Evolutionary conservation across 805 yeast species (phyloP).

Genomic region (Lipomyces yamanashiensis): DNA sequence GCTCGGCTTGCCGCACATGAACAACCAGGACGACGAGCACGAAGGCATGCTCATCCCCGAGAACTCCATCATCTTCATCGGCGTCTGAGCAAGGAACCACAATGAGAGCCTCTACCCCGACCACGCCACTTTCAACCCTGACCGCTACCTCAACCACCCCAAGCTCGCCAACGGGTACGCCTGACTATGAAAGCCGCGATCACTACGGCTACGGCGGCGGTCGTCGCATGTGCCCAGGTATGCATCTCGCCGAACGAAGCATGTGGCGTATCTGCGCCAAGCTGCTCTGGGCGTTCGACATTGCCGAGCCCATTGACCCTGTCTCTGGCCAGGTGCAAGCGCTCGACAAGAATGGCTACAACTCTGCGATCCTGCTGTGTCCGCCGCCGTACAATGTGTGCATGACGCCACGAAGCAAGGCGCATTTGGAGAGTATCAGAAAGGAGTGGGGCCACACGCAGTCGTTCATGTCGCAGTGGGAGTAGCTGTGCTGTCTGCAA

Average conservation of each 20-base stretch:
- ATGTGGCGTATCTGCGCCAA: background rate
- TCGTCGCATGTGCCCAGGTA: background rate
- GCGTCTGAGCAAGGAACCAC: background rate
- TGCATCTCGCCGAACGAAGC: slow-evolving; percentile 3
- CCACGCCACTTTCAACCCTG: background rate
- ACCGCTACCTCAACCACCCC: background rate
- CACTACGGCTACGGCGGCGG: slow-evolving; percentile 1
- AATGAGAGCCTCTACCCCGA: background rate
- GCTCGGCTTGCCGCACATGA: background rate
- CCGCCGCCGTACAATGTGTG: background rate
- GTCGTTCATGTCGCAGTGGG: background rate
- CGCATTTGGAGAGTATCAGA: background rate
- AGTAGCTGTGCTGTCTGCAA: too few relatives aligned
- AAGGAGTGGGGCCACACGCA: slow-evolving; percentile 2
- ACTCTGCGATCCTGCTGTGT: background rate
- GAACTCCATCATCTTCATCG: background rate
- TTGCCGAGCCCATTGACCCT: background rate
- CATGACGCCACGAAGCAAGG: background rate
- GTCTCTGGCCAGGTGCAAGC: background rate
- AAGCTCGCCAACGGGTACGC: background rate
- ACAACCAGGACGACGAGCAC: background rate
- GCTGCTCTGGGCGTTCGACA: background rate
- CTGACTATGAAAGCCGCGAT: background rate
- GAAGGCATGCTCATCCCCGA: background rate
- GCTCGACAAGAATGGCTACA: background rate